Base-by-base conservation (phyloP, 768 basidiomycete species). In the Mycena chlorophos region DNA sequence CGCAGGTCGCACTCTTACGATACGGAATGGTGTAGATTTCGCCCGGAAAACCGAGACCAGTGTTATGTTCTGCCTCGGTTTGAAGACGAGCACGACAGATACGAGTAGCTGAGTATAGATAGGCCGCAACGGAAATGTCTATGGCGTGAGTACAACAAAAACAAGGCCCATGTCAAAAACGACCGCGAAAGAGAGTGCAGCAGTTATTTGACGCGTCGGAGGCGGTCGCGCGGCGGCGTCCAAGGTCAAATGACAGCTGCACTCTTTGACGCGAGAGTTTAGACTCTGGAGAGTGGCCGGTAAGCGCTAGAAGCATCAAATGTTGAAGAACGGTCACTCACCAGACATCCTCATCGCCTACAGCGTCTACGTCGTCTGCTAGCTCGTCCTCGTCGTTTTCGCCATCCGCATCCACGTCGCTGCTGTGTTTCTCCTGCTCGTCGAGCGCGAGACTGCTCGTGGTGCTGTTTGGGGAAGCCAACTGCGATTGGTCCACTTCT, bases 181-280 rank as follows among this genome's bases (percentile, higher is more conserved):
- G 31, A 42, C 45, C 45, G n/a, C n/a, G n/a, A 25, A 26, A n/a
- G 27, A 46, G 31, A 40, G n/a, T 14, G 39, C 56, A 57, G 10
- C 16, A 42, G 57, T 17, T 52, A 54, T 53, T 58, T 34, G 39
- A 58, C 57, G 17, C 47, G 19, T 10, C 46, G 19, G 25, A 51
- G 42, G 29, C 19, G 31, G 55, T 38, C 55, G 10, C 25, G 26
- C 19, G 57, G 57, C 57, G 31, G 19, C 39, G 49, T 54, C 29
- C 3, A 26, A 54, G 57, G 57, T 58, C 52, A 54, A 54, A 58
- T 58, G 57, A 54, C 57, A 52, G 37, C 4, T 42, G 56, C 30
- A 23, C 40, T 34, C 52, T 3, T n/a, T 22, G 10, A 8, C 14
- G 40, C 22, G 22, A 27, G 3, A 13, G 20, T 23, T 37, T 3